Evolutionary conservation across 495 filamentous ascomycete genomes (phyloP).

Genomic region (Bryoglossum gracile): DNA sequence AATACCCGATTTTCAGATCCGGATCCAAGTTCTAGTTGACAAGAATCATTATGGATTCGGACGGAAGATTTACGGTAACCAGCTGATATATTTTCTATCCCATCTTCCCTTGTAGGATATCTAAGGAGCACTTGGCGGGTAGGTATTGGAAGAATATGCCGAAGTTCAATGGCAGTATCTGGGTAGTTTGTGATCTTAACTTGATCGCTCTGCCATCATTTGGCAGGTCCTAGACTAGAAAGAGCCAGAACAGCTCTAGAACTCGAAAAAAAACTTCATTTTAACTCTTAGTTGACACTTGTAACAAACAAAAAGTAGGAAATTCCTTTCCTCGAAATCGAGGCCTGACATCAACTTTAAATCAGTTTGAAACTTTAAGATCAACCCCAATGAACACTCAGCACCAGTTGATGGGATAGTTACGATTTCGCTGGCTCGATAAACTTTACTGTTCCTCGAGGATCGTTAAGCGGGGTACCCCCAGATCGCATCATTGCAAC

Average conservation of each 20-base stretch:
- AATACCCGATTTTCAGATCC: too few species aligned
- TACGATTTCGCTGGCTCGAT: too few species aligned
- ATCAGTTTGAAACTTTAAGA: too few species aligned
- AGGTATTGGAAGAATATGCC: conserved; percentile 37
- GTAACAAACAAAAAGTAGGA: not conserved
- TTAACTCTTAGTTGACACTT: not conserved
- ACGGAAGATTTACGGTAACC: conserved; percentile 59
- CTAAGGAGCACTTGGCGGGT: conserved; percentile 47
- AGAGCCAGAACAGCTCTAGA: not conserved
- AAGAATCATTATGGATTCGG: too few species aligned
- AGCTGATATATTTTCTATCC: conserved; percentile 60
- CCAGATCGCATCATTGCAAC: too few species aligned
- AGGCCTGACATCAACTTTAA: not conserved
- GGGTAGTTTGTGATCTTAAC: conserved; percentile 38
- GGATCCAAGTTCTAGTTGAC: too few species aligned
- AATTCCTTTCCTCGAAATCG: not conserved
- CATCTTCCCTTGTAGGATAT: conserved; percentile 65
- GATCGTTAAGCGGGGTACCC: too few species aligned
- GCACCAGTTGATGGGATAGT: too few species aligned
- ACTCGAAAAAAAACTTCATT: conserved; percentile 14
- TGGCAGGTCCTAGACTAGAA: conserved; percentile 25
- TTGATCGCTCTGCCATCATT: conserved; percentile 61
- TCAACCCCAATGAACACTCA: too few species aligned
- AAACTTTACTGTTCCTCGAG: too few species aligned
- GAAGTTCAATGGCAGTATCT: conserved; percentile 39